phyloP scores from a whole-genome alignment of 2,329 filamentous ascomycete genomes.

The Talaromyces albobiverticillius region DNA sequence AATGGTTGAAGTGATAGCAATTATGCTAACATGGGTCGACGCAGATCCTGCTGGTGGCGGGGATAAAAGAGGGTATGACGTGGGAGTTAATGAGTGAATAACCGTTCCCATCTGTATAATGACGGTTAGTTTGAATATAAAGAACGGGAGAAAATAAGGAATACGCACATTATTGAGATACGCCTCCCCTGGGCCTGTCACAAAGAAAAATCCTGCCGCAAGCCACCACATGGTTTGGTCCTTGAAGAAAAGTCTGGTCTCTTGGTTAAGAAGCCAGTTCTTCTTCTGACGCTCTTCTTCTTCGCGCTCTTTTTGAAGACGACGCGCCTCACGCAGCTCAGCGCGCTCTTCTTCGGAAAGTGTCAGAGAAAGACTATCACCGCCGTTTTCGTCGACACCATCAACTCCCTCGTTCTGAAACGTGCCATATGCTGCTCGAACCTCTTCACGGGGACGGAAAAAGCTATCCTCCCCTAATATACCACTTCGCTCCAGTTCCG shows the following conservation, averaged over 20 bases:
- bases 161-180: conserved; percentile 80
- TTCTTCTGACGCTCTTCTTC: conserved; percentile 69
- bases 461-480: conserved; percentile 69
- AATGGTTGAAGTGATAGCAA: conserved; percentile 86
- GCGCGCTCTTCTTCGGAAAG: conserved; percentile 44
- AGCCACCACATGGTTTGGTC: conserved; percentile 97
- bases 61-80: conserved; percentile 51
- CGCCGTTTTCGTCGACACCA: conserved; percentile 30
- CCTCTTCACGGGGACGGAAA: conserved; percentile 55
- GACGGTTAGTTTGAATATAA: background rate
- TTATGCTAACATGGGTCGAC: conserved; percentile 83
- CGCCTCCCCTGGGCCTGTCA: conserved; percentile 91
- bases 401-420: conserved; percentile 38
- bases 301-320: conserved; percentile 44
- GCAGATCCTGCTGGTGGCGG: conserved; percentile 60
- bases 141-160: background rate
- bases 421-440: conserved; percentile 45
- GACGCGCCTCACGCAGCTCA: conserved; percentile 36
- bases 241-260: conserved; percentile 77
- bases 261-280: conserved; percentile 84
- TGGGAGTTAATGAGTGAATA: conserved; percentile 75
- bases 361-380: conserved; percentile 39
- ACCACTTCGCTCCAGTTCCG: conserved; percentile 86
- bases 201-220: conserved; percentile 84
- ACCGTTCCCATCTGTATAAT: conserved; percentile 76